Evolutionary conservation across 2,329 filamentous ascomycete genomes (phyloP).

Genomic region (Rhynchosporium secalis): DNA sequence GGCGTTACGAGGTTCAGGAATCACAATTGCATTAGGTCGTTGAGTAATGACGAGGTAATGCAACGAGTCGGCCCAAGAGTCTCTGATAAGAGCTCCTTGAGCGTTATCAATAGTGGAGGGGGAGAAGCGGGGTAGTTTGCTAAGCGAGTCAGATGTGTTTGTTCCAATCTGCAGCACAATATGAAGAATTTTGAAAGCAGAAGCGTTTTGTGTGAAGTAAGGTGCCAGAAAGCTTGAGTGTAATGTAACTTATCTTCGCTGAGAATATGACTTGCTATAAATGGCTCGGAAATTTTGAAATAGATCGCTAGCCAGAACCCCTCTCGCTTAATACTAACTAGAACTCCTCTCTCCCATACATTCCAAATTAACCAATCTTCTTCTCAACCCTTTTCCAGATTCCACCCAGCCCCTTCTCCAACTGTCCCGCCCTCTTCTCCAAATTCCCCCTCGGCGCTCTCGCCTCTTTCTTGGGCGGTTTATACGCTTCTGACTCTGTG

Average conservation of each 20-base stretch:
- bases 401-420: slow-evolving; percentile 70
- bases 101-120: slow-evolving; percentile 14
- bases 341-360: not conserved
- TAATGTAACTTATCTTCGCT: too few species aligned
- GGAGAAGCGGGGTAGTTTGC: not conserved
- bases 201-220: not conserved
- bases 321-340: not conserved
- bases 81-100: slow-evolving; percentile 18
- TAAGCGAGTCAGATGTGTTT: not conserved
- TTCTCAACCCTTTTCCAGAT: slow-evolving; percentile 80
- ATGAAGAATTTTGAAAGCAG: not conserved
- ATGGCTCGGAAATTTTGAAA: not conserved
- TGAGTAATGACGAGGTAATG: slow-evolving; percentile 31
- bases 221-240: not conserved
- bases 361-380: slow-evolving; percentile 44
- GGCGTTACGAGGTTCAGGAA: not conserved
- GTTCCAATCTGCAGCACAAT: not conserved
- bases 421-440: slow-evolving; percentile 63
- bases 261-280: not conserved
- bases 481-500: slow-evolving; percentile 58
- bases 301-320: not conserved
- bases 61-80: slow-evolving; percentile 20
- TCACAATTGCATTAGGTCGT: not conserved
- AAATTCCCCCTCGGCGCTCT: slow-evolving; percentile 54
- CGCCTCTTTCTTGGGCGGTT: slow-evolving; percentile 46